Percentiles rank a stretch among this genome's conserved stretches.
phyloP scores from a whole-genome alignment of 2,329 filamentous ascomycete species.

The Sporothrix phasma region DNA sequence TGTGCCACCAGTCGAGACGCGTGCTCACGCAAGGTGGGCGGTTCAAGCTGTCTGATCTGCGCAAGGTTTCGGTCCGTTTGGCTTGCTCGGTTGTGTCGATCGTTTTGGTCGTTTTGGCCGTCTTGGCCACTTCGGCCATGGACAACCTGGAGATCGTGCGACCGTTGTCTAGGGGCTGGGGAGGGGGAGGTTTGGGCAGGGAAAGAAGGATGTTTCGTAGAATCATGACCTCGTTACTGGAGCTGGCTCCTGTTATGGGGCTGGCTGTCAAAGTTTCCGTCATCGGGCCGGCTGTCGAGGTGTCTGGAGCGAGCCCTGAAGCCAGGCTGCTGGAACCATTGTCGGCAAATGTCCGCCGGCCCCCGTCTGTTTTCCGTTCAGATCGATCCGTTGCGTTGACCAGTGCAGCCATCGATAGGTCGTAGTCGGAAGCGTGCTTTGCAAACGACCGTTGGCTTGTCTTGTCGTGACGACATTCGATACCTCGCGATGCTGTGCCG shows the following conservation, averaged over 20 bases:
- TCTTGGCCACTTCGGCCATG: too few relatives aligned
- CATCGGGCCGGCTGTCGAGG: too few relatives aligned
- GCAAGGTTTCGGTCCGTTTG: too few relatives aligned
- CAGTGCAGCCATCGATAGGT: neutral
- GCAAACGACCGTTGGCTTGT: slow-evolving; percentile 13
- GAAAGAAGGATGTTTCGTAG: neutral
- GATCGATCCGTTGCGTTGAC: neutral
- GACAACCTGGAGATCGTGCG: too few relatives aligned
- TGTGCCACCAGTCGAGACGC: neutral
- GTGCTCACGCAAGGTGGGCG: neutral
- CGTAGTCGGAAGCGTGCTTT: neutral
- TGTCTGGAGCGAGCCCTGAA: neutral
- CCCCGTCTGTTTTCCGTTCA: neutral
- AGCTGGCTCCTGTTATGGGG: neutral
- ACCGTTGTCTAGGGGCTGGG: neutral
- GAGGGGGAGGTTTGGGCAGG: neutral
- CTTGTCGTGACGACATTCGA: slow-evolving; percentile 21
- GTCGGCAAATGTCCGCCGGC: too few relatives aligned
- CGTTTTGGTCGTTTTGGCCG: neutral
- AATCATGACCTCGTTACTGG: neutral
- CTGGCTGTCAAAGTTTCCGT: too few relatives aligned
- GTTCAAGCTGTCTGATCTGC: too few relatives aligned
- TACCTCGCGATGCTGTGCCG: slow-evolving; percentile 23
- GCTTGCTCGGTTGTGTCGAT: too few relatives aligned
- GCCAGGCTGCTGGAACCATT: neutral